phyloP scores from a whole-genome alignment of 2,329 filamentous ascomycete genomes.

The Lachnellula cervina region DNA sequence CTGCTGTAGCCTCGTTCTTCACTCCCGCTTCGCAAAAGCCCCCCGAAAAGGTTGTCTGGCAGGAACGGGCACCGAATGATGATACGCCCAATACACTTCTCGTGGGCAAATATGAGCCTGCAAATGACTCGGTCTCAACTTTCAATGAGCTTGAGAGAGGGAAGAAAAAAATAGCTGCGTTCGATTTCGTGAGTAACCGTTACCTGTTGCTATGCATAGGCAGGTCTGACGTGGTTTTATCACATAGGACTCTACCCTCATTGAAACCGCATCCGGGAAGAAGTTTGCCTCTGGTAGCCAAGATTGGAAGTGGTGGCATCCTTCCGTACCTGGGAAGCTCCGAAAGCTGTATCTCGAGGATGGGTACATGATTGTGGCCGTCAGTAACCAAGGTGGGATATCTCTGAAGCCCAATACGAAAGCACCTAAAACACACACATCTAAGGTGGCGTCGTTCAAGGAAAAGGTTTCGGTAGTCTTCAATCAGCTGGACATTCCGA shows the following conservation, averaged over 20 bases:
- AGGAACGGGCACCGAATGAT: constrained; percentile 52
- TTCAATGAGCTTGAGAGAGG: constrained; percentile 24
- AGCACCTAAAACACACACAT: constrained; percentile 58
- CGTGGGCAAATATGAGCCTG: constrained; percentile 63
- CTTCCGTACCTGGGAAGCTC: constrained; percentile 61
- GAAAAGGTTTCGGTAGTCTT: constrained; percentile 69
- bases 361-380: constrained; percentile 67
- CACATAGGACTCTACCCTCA: constrained; percentile 76
- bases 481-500: constrained; percentile 66
- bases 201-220: neutral
- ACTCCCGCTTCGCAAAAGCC: constrained; percentile 80
- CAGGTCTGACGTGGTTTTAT: constrained; percentile 1
- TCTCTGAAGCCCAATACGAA: constrained; percentile 71
- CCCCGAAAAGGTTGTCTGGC: constrained; percentile 70
- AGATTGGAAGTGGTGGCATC: constrained; percentile 96
- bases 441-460: constrained; percentile 76
- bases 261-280: constrained; percentile 74
- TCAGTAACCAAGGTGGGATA: constrained; percentile 87
- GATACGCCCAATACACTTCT: constrained; percentile 57
- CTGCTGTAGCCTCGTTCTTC: constrained; percentile 78
- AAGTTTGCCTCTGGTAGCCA: constrained; percentile 63
- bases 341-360: constrained; percentile 61
- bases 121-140: constrained; percentile 27
- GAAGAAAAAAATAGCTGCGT: constrained; percentile 62
- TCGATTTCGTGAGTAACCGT: constrained; percentile 52